Percentiles rank a stretch among this genome's conserved stretches.
These are phyloP conservation scores for Paraconiothyrium sp. DNA, from an alignment of 2,329 filamentous ascomycete genomes.

Conservation along the genomic window DNA sequence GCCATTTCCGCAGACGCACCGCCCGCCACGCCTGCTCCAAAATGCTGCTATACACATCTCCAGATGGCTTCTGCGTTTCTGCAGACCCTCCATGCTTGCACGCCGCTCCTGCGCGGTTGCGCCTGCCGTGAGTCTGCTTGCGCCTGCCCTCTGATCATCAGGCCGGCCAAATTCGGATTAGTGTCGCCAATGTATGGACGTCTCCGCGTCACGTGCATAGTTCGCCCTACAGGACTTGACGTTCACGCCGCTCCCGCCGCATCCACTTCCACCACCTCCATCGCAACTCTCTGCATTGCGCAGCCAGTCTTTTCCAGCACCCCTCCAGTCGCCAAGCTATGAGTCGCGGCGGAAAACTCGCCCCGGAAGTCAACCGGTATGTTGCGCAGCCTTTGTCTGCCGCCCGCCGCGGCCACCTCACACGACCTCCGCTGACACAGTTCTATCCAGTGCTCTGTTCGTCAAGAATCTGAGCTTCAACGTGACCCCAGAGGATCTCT, in stretches of 20 bases:
- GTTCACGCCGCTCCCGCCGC: slow-evolving; percentile 15
- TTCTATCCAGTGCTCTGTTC: slow-evolving; percentile 85
- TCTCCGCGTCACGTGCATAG: slow-evolving; percentile 6
- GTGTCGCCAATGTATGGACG: not conserved
- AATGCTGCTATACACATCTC: not conserved
- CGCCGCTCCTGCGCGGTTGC: not conserved
- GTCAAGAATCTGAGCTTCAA: slow-evolving; percentile 99
- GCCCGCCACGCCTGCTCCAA: not conserved
- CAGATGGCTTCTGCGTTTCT: not conserved
- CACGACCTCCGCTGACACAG: slow-evolving; percentile 45
- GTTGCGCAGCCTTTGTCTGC: slow-evolving; percentile 49
- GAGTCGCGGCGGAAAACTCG: slow-evolving; percentile 96
- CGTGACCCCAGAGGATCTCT: slow-evolving; percentile 97
- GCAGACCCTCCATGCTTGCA: not conserved
- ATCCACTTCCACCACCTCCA: slow-evolving; percentile 22
- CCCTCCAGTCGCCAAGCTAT: slow-evolving; percentile 69
- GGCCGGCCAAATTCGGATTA: slow-evolving; percentile 5
- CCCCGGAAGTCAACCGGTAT: slow-evolving; percentile 98
- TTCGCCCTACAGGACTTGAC: slow-evolving; percentile 4
- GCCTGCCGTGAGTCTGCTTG: slow-evolving; percentile 3
- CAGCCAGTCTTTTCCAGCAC: slow-evolving; percentile 33
- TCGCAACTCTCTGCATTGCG: slow-evolving; percentile 24
- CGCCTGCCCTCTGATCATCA: slow-evolving; percentile 8
- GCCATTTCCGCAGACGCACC: not conserved
- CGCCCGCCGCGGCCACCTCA: slow-evolving; percentile 32